phyloP scores from a whole-genome alignment of 768 basidiomycete species.

The Pisolithus tinctorius region DNA sequence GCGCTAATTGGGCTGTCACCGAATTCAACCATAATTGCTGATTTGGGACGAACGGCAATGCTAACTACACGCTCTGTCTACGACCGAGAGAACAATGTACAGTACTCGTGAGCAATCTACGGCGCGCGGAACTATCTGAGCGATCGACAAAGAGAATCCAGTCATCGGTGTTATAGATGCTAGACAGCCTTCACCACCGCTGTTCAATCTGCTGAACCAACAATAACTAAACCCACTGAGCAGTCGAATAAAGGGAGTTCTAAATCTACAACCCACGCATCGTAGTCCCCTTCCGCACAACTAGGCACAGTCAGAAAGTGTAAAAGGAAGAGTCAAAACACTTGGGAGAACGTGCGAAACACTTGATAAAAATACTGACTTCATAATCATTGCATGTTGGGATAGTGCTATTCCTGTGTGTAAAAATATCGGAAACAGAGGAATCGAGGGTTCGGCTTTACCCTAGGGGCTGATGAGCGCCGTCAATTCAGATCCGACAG shows the following conservation, averaged over 20 bases:
- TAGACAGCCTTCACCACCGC: too few relatives aligned
- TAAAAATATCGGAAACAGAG: slow-evolving; percentile 27
- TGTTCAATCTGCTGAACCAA: slow-evolving; percentile 10
- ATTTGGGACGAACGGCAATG: slow-evolving; percentile 21
- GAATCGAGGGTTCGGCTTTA: slow-evolving; percentile 11
- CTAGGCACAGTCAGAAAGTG: slow-evolving; percentile 15
- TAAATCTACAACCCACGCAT: too few relatives aligned
- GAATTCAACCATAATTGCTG: slow-evolving; percentile 17
- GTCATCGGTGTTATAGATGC: too few relatives aligned
- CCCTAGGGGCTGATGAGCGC: background rate
- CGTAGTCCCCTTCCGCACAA: slow-evolving; percentile 25
- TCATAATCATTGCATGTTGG: slow-evolving; percentile 34
- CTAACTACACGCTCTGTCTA: too few relatives aligned
- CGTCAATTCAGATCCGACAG: slow-evolving; percentile 1
- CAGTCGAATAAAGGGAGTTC: slow-evolving; percentile 3
- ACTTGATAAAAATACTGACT: slow-evolving; percentile 22
- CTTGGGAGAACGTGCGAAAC: background rate
- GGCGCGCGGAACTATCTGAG: too few relatives aligned
- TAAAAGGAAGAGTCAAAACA: background rate
- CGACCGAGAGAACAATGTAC: too few relatives aligned
- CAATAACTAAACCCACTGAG: slow-evolving; percentile 17
- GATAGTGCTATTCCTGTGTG: slow-evolving; percentile 34
- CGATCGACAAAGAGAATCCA: too few relatives aligned
- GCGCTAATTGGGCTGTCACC: slow-evolving; percentile 6
- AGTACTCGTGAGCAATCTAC: too few relatives aligned